Percentiles rank a stretch among this genome's conserved stretches.
Conservation (phyloP, 306 rosid species). For the Notholithocarpus densiflorus region DNA sequence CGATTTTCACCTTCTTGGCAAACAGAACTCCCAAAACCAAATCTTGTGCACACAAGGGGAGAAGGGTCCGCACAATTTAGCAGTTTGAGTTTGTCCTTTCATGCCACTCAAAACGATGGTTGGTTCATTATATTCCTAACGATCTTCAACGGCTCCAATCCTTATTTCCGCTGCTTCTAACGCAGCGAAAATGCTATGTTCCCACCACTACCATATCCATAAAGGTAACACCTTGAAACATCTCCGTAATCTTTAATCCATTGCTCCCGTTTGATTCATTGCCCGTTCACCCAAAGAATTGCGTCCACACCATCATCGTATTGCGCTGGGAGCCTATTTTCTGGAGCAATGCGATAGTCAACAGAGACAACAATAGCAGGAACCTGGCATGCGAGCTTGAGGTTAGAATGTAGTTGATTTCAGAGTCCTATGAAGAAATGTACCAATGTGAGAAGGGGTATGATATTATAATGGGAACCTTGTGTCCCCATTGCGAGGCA, state of each 20-base stretch:
- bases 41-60: conserved; percentile 62
- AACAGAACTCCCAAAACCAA: conserved; percentile 49
- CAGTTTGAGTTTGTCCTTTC: conserved; percentile 46
- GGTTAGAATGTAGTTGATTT: conserved; percentile 11
- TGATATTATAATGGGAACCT: conserved; percentile 44
- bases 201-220: conserved; percentile 50
- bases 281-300: conserved; percentile 44
- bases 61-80: conserved; percentile 41
- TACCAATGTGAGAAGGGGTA: conserved; percentile 49
- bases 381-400: conserved; percentile 12
- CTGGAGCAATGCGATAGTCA: conserved; percentile 42
- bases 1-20: conserved; percentile 46
- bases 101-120: conserved; percentile 65
- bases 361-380: conserved; percentile 50
- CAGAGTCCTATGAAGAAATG: background rate
- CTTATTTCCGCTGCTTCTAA: background rate
- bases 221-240: conserved; percentile 50
- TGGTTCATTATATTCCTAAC: conserved; percentile 62
- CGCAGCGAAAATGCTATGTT: conserved; percentile 48
- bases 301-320: conserved; percentile 41
- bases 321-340: conserved; percentile 42
- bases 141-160: conserved; percentile 45
- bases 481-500: conserved; percentile 52
- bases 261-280: conserved; percentile 31
- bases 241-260: conserved; percentile 67